Evolutionary conservation across 257 asterid species (phyloP).

Genomic region (Mentha longifolia): DNA sequence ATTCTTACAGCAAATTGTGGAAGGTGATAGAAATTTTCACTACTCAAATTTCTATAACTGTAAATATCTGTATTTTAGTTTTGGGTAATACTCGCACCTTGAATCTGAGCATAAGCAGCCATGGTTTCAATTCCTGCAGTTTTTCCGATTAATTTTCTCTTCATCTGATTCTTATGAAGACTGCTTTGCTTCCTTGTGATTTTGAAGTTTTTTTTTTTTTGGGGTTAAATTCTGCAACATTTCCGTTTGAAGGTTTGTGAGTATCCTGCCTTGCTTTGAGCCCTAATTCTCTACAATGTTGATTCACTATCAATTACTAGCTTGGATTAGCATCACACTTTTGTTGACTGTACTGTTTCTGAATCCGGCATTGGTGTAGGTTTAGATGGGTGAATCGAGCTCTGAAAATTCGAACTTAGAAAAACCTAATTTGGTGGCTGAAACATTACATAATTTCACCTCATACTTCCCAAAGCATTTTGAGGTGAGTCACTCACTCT

Average conservation of each 20-base stretch:
- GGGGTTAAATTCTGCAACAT: neutral
- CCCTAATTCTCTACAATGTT: slow-evolving; percentile 17
- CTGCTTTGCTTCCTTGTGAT: slow-evolving; percentile 9
- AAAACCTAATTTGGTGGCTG: slow-evolving; percentile 37
- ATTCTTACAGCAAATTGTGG: slow-evolving; percentile 20
- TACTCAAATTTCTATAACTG: neutral
- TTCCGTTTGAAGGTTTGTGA: neutral
- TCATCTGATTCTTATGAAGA: neutral
- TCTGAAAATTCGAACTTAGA: slow-evolving; percentile 23
- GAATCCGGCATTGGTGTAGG: slow-evolving; percentile 20
- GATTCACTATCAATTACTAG: neutral
- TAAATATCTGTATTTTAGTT: neutral
- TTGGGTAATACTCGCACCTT: neutral
- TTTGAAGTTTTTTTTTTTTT: neutral
- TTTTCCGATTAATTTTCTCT: neutral
- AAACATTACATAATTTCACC: slow-evolving; percentile 35
- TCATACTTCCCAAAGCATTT: slow-evolving; percentile 35
- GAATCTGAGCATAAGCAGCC: neutral
- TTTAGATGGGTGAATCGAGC: slow-evolving; percentile 34
- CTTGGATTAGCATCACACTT: slow-evolving; percentile 1
- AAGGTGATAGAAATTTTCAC: slow-evolving; percentile 23
- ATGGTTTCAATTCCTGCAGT: neutral
- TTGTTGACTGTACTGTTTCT: neutral
- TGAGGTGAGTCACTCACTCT: slow-evolving; percentile 29
- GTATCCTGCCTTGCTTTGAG: slow-evolving; percentile 17